These are phyloP conservation scores for Tetrapisispora namnaoensis DNA, from an alignment of 805 yeast species.

Conservation along the genomic window DNA sequence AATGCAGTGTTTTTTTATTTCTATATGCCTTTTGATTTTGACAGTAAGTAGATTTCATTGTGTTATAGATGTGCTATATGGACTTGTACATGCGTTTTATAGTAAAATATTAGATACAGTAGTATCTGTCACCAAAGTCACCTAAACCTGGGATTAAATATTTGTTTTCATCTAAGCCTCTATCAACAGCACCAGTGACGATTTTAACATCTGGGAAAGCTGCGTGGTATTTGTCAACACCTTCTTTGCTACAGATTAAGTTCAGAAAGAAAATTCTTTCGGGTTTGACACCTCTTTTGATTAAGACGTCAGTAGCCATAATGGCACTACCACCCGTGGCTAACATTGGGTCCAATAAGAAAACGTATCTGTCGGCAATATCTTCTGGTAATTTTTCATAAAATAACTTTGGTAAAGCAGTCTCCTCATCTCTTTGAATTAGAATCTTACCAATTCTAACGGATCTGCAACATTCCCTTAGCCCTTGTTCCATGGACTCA, in stretches of 20 bases:
- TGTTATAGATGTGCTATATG: too few species aligned
- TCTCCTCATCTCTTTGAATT: slow-evolving; percentile 97
- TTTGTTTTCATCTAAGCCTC: slow-evolving; percentile 72
- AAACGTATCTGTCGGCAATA: slow-evolving; percentile 77
- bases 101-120: slow-evolving; percentile 54
- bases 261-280: slow-evolving; percentile 86
- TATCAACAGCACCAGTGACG: slow-evolving; percentile 90
- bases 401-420: slow-evolving; percentile 83
- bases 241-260: slow-evolving; percentile 91
- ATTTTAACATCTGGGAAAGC: slow-evolving; percentile 78
- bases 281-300: slow-evolving; percentile 76
- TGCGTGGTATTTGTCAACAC: slow-evolving; percentile 66
- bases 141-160: slow-evolving; percentile 93
- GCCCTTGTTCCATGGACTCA: slow-evolving; percentile 97
- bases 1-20: neutral
- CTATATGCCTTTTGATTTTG: too few species aligned
- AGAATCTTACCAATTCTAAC: slow-evolving; percentile 94
- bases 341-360: slow-evolving; percentile 90
- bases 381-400: slow-evolving; percentile 93
- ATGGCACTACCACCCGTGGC: slow-evolving; percentile 99
- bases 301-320: slow-evolving; percentile 90
- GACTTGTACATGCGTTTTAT: too few species aligned
- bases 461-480: slow-evolving; percentile 93
- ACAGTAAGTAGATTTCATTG: too few species aligned
- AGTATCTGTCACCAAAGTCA: slow-evolving; percentile 96